Evolutionary conservation across 495 filamentous ascomycete genomes (phyloP).

Genomic region (Cryomyces antarcticus): DNA sequence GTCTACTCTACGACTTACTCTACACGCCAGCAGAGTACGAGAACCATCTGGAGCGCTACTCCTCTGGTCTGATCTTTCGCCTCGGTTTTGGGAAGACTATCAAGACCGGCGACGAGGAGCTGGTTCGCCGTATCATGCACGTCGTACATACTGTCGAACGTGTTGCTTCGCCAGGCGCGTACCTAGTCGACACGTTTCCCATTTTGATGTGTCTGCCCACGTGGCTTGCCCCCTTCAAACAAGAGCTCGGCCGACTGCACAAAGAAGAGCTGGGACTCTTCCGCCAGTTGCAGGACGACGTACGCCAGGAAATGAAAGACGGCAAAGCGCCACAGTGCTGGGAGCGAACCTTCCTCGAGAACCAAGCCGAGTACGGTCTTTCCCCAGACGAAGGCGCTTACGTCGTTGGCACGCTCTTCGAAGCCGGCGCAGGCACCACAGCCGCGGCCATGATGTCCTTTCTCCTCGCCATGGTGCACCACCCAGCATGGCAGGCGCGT

Average conservation of each 20-base stretch:
- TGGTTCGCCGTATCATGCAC: constrained; percentile 11
- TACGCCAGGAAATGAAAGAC: constrained; percentile 13
- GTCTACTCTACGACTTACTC: constrained; percentile 17
- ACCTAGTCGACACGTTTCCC: constrained; percentile 18
- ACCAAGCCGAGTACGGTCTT: constrained; percentile 4
- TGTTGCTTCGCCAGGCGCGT: constrained; percentile 13
- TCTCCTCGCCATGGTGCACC: constrained; percentile 14
- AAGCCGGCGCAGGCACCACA: constrained; percentile 15
- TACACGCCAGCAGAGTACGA: constrained; percentile 13
- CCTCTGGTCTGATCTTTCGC: constrained; percentile 18
- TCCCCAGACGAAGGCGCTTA: constrained; percentile 3
- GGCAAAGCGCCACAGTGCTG: constrained; percentile 13
- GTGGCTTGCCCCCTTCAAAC: constrained; percentile 18
- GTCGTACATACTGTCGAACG: constrained; percentile 15
- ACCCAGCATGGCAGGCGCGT: constrained; percentile 12
- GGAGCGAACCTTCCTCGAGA: constrained; percentile 2
- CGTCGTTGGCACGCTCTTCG: constrained; percentile 8
- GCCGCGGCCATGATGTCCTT: constrained; percentile 14
- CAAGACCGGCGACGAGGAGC: constrained; percentile 13
- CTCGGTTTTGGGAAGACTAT: constrained; percentile 17
- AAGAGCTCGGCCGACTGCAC: constrained; percentile 14
- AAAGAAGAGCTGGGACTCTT: constrained; percentile 14
- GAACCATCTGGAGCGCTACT: constrained; percentile 17
- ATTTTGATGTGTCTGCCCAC: constrained; percentile 15
- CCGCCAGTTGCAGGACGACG: constrained; percentile 11